Evolutionary conservation across 2,329 filamentous ascomycete genomes (phyloP).

Genomic region (Hymenoscyphus fraxineus): DNA sequence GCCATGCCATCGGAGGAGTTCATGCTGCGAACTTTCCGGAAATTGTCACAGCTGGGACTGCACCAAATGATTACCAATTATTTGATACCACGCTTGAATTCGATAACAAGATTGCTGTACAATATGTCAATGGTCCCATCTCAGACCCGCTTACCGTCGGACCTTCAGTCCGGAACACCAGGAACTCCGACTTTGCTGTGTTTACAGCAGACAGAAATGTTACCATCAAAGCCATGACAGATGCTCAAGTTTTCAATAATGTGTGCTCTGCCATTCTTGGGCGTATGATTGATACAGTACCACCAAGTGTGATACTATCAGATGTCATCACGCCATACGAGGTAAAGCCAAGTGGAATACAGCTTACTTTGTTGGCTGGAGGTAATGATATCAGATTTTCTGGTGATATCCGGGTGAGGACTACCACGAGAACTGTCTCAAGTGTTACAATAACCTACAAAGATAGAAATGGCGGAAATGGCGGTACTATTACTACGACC

Average conservation of each 20-base stretch:
- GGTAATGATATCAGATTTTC: constrained; percentile 47
- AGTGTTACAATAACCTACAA: constrained; percentile 53
- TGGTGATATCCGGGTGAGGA: constrained; percentile 55
- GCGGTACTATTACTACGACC: constrained; percentile 45
- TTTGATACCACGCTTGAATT: constrained; percentile 50
- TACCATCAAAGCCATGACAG: constrained; percentile 48
- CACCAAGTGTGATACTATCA: constrained; percentile 46
- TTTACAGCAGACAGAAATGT: constrained; percentile 53
- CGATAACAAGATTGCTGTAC: constrained; percentile 54
- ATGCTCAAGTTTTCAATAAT: constrained; percentile 42
- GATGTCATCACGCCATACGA: constrained; percentile 53
- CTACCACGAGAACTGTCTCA: constrained; percentile 42
- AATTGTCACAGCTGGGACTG: constrained; percentile 45
- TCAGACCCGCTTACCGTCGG: constrained; percentile 54
- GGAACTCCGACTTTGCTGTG: constrained; percentile 51
- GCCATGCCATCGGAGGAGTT: constrained; percentile 58
- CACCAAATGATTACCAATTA: constrained; percentile 41
- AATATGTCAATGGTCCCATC: constrained; percentile 53
- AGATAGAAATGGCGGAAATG: constrained; percentile 47
- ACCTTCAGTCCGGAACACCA: constrained; percentile 41
- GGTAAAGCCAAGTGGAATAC: constrained; percentile 56
- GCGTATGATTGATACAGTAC: constrained; percentile 60
- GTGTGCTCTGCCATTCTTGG: constrained; percentile 51
- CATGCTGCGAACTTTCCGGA: constrained; percentile 51
- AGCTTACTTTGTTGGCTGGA: constrained; percentile 49